Percentiles rank a stretch among this genome's conserved stretches.
phyloP scores from a whole-genome alignment of 2,329 filamentous ascomycete species.

The Calonectria pteridis region DNA sequence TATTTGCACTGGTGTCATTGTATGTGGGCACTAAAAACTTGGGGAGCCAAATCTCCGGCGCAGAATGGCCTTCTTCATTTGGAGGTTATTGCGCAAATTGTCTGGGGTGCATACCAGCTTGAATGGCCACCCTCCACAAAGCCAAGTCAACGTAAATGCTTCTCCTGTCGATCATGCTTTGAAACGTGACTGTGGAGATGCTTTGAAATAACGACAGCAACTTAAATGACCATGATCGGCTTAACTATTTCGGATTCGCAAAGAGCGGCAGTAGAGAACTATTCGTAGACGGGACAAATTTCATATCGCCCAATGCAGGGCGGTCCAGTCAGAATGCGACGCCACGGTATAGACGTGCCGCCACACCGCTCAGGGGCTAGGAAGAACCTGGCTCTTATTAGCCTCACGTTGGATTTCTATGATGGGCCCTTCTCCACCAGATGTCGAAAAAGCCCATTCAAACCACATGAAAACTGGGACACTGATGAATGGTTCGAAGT shows the following conservation, averaged over 20 bases:
- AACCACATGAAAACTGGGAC: conserved; percentile 11
- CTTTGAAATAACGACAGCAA: not conserved
- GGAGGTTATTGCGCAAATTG: not conserved
- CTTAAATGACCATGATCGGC: not conserved
- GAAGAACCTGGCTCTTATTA: conserved; percentile 20
- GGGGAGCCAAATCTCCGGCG: conserved; percentile 1
- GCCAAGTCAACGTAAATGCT: not conserved
- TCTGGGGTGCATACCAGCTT: not conserved
- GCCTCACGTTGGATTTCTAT: conserved; percentile 18
- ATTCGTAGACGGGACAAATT: conserved; percentile 13
- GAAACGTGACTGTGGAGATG: not conserved
- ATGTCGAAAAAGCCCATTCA: conserved; percentile 1
- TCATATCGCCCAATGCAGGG: conserved; percentile 16
- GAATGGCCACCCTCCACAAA: not conserved
- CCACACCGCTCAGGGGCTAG: conserved; percentile 42
- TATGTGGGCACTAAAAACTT: not conserved
- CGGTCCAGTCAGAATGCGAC: conserved; percentile 8
- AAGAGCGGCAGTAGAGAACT: not conserved
- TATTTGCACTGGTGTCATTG: not conserved
- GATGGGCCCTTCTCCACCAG: conserved; percentile 7
- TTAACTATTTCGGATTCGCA: not conserved
- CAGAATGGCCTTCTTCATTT: not conserved
- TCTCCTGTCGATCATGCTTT: conserved; percentile 10
- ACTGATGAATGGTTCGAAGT: not conserved
- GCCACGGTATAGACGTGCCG: conserved; percentile 31